Conservation (phyloP, 768 basidiomycete genomes). For the Suillus lakei region DNA sequence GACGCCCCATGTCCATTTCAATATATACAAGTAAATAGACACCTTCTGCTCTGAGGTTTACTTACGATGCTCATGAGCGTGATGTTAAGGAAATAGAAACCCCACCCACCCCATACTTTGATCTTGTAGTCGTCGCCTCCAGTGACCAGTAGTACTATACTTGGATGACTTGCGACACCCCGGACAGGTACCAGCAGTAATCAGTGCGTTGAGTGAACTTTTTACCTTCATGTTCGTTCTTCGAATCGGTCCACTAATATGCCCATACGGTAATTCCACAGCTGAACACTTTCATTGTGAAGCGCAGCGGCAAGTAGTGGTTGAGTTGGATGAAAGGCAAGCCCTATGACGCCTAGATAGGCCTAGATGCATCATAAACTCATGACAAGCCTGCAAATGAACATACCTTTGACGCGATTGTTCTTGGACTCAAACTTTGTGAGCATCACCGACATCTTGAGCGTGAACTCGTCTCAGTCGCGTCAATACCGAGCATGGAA, state of each 20-base stretch:
- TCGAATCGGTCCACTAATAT: conserved; percentile 97
- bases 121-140: conserved; percentile 99
- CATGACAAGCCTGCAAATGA: conserved; percentile 24
- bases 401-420: conserved; percentile 91
- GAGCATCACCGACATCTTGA: conserved; percentile 89
- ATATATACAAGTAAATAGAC: conserved; percentile 91
- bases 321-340: conserved; percentile 93
- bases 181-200: conserved; percentile 82
- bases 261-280: conserved; percentile 99
- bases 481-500: background rate
- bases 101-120: conserved; percentile 92
- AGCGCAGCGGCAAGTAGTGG: conserved; percentile 94
- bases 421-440: conserved; percentile 99
- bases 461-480: background rate
- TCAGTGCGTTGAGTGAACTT: background rate
- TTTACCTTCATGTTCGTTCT: conserved; percentile 97
- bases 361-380: conserved; percentile 9
- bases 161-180: conserved; percentile 94
- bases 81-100: background rate
- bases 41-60: conserved; percentile 88
- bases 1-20: no score
- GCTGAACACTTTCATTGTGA: conserved; percentile 96
- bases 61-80: conserved; percentile 45
- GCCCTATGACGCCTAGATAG: conserved; percentile 58
- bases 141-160: conserved; percentile 85